Evolutionary conservation across 768 basidiomycete species (phyloP).

Genomic region (Leccinum variicolor): DNA sequence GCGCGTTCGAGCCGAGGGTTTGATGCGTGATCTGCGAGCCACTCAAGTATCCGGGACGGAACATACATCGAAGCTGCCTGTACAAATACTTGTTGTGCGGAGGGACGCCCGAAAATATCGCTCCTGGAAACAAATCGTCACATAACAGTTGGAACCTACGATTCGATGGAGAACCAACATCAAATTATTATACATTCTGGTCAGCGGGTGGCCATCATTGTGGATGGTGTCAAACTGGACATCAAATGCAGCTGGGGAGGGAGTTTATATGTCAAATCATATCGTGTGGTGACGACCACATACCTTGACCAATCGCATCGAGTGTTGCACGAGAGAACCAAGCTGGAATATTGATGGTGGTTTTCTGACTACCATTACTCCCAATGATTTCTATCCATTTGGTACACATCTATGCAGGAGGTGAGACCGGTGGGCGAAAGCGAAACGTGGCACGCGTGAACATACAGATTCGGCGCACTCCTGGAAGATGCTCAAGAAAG

Average conservation of each 20-base stretch:
- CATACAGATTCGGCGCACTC: constrained; percentile 30
- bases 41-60: constrained; percentile 27
- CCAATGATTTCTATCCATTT: not conserved
- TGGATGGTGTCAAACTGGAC: constrained; percentile 37
- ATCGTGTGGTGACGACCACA: not conserved
- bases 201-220: constrained; percentile 11
- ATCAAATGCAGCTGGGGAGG: constrained; percentile 43
- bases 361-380: not conserved
- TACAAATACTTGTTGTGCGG: constrained; percentile 16
- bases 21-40: constrained; percentile 29
- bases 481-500: constrained; percentile 49
- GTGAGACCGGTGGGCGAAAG: not conserved
- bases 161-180: constrained; percentile 5
- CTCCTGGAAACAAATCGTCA: constrained; percentile 9
- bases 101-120: constrained; percentile 18
- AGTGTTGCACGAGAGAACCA: not conserved
- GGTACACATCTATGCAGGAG: not conserved
- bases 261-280: not conserved
- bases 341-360: not conserved
- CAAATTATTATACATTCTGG: constrained; percentile 8
- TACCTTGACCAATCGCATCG: constrained; percentile 46
- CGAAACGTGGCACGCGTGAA: not conserved
- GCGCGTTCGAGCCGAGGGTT: constrained; percentile 18
- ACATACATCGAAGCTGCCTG: constrained; percentile 12
- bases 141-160: constrained; percentile 1